Base-by-base conservation (phyloP, 306 rosid genomes). In the Acacia melanoxylon region DNA sequence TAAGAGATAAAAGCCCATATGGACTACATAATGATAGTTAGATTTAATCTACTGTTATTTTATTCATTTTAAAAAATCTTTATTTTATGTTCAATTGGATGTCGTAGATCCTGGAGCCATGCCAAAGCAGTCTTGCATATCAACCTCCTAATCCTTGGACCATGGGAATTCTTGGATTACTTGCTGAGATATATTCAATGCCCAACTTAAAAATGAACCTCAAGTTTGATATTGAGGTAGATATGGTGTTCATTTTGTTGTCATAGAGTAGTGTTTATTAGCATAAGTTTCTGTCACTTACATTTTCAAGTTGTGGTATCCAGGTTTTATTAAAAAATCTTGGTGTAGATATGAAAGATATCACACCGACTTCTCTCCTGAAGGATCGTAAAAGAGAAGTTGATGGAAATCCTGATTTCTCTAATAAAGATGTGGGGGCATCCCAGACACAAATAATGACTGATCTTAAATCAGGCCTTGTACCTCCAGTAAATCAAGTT, bases 141-240 rank as follows among this genome's bases (percentile, higher is more conserved):
- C 98, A 92, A 82, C 99, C 99, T 25, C 99, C 99, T 27, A 96
- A 96, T 84, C 99, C 99, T 69, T 96, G 99, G 99, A 94, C 99
- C 63, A 92, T 96, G 99, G 98, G 99, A 83, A 96, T 96, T 89
- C 92, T 96, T 87, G 99, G 97, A 87, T 89, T 96, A 79, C 98
- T 96, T 76, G 94, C 89, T 79, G 99, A 96, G 90, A 94, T 96
- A 75, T 96, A 92, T 91, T 96, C 98, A 83, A 94, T 96, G 99
- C 98, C 97, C 68, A 96, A 96, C 90, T 91, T 96, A 86, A 96
- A 96, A 85, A 94, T 96, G 99, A 96, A 96, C 85, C 97, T 96
- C 70, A 96, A 96, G 93, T 96, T 96, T 90, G 99, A 94, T 86
- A 96, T 96, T 27, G 99, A 96, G 97, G 99, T 93, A 86, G 40